phyloP scores from a whole-genome alignment of 345 rosid species.

The Cardamine resedifolia region DNA sequence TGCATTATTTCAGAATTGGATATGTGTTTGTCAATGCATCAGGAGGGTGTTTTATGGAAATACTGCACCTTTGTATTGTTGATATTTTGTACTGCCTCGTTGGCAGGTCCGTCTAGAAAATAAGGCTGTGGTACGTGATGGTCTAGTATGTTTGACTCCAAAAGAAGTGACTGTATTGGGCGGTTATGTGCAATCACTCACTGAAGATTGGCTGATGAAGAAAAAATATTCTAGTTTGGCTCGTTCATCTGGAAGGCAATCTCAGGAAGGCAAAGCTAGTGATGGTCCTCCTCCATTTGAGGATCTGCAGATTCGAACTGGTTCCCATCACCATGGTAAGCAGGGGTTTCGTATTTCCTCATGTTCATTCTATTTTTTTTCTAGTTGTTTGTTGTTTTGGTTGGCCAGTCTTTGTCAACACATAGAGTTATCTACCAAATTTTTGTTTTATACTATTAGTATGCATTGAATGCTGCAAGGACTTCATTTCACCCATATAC shows the following conservation, averaged over 20 bases:
- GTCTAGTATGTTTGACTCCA: constrained; percentile 73
- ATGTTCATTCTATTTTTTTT: neutral
- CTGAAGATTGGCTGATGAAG: constrained; percentile 93
- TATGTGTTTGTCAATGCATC: neutral
- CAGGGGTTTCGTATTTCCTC: neutral
- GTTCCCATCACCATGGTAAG: constrained; percentile 39
- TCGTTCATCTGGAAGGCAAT: constrained; percentile 50
- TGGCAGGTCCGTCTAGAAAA: constrained; percentile 80
- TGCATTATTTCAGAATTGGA: neutral
- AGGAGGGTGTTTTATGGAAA: constrained; percentile 2
- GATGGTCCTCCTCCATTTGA: constrained; percentile 89
- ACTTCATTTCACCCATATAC: neutral
- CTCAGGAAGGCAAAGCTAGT: constrained; percentile 50
- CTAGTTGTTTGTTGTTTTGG: neutral
- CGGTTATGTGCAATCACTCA: constrained; percentile 73
- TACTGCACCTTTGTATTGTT: neutral
- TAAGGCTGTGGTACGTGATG: constrained; percentile 56
- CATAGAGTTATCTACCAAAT: neutral
- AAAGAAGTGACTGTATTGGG: constrained; percentile 64
- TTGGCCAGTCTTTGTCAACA: neutral
- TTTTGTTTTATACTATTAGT: neutral
- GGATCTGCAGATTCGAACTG: constrained; percentile 61
- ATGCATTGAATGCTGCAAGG: neutral
- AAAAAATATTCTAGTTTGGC: constrained; percentile 60
- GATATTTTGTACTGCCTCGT: neutral